phyloP scores from a whole-genome alignment of 768 basidiomycete species.

The Filobasidium floriforme region DNA sequence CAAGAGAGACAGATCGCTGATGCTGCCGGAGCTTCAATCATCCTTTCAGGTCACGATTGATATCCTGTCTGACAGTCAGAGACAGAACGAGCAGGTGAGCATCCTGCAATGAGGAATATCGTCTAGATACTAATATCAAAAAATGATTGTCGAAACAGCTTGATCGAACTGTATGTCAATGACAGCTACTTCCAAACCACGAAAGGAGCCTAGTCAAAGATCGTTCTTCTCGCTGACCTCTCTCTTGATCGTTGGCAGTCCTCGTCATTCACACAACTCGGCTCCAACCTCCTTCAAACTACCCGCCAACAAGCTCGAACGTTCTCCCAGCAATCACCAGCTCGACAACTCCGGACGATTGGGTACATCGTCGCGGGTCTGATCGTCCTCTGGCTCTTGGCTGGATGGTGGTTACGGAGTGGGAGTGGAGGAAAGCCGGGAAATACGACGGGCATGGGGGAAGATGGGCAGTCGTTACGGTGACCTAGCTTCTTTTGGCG shows the following conservation, averaged over 20 bases:
- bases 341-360: slow-evolving; percentile 40
- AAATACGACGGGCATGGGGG: background rate
- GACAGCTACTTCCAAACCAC: background rate
- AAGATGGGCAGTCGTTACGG: background rate
- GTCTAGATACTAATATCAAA: background rate
- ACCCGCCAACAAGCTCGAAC: slow-evolving; percentile 41
- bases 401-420: slow-evolving; percentile 14
- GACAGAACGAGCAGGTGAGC: slow-evolving; percentile 43
- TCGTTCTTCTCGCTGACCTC: background rate
- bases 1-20: background rate
- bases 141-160: slow-evolving; percentile 23
- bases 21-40: background rate
- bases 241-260: slow-evolving; percentile 23
- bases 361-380: slow-evolving; percentile 39
- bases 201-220: no score
- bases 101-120: background rate
- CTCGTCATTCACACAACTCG: slow-evolving; percentile 41
- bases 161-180: slow-evolving; percentile 38
- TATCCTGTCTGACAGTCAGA: slow-evolving; percentile 42
- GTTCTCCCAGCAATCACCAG: slow-evolving; percentile 36
- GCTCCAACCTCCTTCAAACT: slow-evolving; percentile 42
- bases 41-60: slow-evolving; percentile 42
- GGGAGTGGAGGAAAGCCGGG: background rate
- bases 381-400: slow-evolving; percentile 36
- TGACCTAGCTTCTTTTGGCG: no score